Evolutionary conservation across 1,284 basidiomycete species (phyloP).

Genomic region (Pascua sp.): DNA sequence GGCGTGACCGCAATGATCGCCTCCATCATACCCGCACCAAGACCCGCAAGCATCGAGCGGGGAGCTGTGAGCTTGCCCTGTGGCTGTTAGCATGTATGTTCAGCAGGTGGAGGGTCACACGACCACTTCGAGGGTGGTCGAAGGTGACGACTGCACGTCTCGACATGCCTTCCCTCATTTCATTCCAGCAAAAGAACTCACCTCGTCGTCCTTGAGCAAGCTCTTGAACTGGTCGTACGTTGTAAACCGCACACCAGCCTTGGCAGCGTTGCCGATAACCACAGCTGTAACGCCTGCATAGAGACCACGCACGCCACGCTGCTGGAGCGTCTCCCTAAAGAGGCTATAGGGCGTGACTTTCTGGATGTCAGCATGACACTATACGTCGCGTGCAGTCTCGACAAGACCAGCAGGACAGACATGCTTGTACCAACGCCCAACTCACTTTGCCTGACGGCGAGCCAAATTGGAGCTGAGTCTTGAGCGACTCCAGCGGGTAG

Average conservation of each 20-base stretch:
- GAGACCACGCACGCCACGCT: conserved; percentile 69
- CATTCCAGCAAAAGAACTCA: conserved; percentile 40
- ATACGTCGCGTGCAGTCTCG: conserved; percentile 56
- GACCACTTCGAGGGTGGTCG: too few species aligned
- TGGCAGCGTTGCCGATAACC: conserved; percentile 81
- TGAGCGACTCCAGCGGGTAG: conserved; percentile 83
- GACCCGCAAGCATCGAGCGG: conserved; percentile 77
- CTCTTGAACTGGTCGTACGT: conserved; percentile 92
- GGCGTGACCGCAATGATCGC: conserved; percentile 94
- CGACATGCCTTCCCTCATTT: too few species aligned
- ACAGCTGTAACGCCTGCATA: conserved; percentile 85
- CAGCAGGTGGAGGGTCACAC: too few species aligned
- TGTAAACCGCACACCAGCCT: conserved; percentile 92
- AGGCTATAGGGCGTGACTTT: conserved; percentile 66
- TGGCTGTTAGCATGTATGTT: background rate
- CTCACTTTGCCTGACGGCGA: conserved; percentile 37
- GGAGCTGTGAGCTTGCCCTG: conserved; percentile 87
- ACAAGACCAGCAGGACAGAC: conserved; percentile 54
- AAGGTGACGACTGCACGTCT: too few species aligned
- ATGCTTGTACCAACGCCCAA: background rate
- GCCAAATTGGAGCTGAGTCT: conserved; percentile 58
- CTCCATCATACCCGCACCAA: conserved; percentile 93
- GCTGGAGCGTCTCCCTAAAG: conserved; percentile 64
- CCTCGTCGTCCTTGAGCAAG: conserved; percentile 75
- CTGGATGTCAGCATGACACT: conserved; percentile 49